Conservation (phyloP, 768 basidiomycete genomes). For the Lentinula sp. region DNA sequence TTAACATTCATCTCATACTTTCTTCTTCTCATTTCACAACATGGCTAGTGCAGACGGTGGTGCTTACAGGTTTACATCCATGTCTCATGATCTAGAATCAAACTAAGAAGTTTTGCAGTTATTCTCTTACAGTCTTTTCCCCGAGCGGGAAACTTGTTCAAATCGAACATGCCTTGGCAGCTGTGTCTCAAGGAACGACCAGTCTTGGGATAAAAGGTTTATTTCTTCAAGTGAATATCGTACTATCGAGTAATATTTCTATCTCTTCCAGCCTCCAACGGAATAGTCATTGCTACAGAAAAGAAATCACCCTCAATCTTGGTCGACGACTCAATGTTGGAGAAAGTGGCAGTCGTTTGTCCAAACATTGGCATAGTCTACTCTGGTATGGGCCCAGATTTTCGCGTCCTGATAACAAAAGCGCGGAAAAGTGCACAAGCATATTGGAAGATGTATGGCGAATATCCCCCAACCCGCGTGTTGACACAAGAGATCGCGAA, state of each 20-base stretch:
- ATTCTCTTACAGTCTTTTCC: constrained; percentile 98
- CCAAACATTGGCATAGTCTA: constrained; percentile 99
- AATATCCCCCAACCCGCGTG: constrained; percentile 95
- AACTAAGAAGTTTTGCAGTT: constrained; percentile 43
- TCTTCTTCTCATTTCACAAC: not conserved
- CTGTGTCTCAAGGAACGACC: constrained; percentile 91
- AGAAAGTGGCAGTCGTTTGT: constrained; percentile 95
- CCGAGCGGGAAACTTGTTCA: constrained; percentile 99
- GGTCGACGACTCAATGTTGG: constrained; percentile 96
- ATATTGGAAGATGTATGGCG: constrained; percentile 99
- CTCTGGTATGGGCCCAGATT: constrained; percentile 99
- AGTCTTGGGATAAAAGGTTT: constrained; percentile 97
- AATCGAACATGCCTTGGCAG: constrained; percentile 98
- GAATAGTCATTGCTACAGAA: constrained; percentile 98
- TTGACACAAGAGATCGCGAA: constrained; percentile 96
- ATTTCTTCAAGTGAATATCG: constrained; percentile 11
- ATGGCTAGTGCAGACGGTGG: constrained; percentile 84
- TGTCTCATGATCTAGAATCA: not conserved
- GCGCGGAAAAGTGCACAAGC: constrained; percentile 97
- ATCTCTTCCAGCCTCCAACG: constrained; percentile 78
- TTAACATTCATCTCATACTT: not conserved
- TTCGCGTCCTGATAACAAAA: constrained; percentile 87
- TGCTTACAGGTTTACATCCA: constrained; percentile 53
- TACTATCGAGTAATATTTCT: not conserved
- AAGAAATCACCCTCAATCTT: constrained; percentile 98